These are phyloP conservation scores for Aspergillus pseudoterreus DNA, from an alignment of 2,329 filamentous ascomycete genomes.

Conservation along the genomic window DNA sequence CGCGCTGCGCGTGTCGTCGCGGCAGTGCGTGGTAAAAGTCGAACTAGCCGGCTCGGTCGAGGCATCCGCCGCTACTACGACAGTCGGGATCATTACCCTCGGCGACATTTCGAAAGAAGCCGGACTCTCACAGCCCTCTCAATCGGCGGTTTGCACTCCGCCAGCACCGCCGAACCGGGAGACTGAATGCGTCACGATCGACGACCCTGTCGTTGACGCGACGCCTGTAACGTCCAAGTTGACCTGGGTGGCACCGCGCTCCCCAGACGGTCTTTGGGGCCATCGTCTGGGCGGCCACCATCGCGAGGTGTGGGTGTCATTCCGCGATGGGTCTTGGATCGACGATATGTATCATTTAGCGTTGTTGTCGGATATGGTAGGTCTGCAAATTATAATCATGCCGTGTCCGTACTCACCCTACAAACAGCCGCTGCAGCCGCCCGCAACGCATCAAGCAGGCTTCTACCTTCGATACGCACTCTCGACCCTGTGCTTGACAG, in stretches of 20 bases:
- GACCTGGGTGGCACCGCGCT: constrained; percentile 18
- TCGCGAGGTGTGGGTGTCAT: constrained; percentile 21
- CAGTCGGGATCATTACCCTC: constrained; percentile 15
- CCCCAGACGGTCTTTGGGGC: constrained; percentile 18
- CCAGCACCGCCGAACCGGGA: constrained; percentile 9
- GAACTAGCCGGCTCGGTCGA: constrained; percentile 2
- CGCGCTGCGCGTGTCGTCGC: constrained; percentile 12
- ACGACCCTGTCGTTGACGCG: constrained; percentile 19
- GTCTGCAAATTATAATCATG: not conserved
- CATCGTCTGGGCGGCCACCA: constrained; percentile 20
- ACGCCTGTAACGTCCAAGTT: constrained; percentile 20
- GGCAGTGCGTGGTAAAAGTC: constrained; percentile 17
- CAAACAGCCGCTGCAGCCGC: constrained; percentile 18
- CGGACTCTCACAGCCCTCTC: constrained; percentile 12
- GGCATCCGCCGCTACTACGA: not conserved
- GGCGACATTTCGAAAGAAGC: constrained; percentile 14
- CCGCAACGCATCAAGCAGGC: constrained; percentile 17
- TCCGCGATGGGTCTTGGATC: constrained; percentile 16
- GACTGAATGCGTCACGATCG: constrained; percentile 17
- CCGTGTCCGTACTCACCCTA: not conserved
- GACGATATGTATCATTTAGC: constrained; percentile 15
- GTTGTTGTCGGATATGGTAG: constrained; percentile 18
- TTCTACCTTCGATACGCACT: constrained; percentile 18
- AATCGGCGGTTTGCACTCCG: not conserved
- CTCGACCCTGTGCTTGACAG: constrained; percentile 20